Conservation (phyloP, 2,329 filamentous ascomycete genomes). For the Blastomyces percursus region DNA sequence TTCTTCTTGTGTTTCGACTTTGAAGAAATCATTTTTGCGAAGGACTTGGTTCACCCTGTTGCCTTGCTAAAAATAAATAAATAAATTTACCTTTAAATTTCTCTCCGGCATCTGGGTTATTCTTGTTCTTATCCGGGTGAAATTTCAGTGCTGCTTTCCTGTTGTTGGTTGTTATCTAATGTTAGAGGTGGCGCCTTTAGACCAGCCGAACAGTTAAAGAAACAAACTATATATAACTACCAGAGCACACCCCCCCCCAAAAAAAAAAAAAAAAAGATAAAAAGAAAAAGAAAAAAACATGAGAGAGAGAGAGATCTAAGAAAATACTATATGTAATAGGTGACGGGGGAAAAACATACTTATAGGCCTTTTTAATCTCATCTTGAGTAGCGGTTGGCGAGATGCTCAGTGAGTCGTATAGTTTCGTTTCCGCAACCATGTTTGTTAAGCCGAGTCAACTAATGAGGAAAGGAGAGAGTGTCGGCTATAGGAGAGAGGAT, state of each 20-base stretch:
- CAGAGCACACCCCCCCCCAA: not conserved
- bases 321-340: no score
- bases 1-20: not conserved
- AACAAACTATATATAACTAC: not conserved
- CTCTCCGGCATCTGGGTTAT: conserved; percentile 71
- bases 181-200: conserved; percentile 5
- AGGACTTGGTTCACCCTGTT: not conserved
- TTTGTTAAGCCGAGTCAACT: conserved; percentile 25
- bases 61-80: not conserved
- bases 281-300: no score
- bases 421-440: conserved; percentile 92
- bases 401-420: conserved; percentile 78
- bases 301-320: no score
- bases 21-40: not conserved
- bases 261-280: not conserved
- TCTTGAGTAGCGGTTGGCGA: conserved; percentile 74
- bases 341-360: conserved; percentile 42
- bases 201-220: not conserved
- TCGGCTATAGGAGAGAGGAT: not conserved
- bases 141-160: conserved; percentile 83
- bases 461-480: not conserved
- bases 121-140: conserved; percentile 97
- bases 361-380: conserved; percentile 94
- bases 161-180: conserved; percentile 11
- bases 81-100: conserved; percentile 68